Evolutionary conservation across 148 eudicot genomes (phyloP).

Genomic region (Cornus suecica): DNA sequence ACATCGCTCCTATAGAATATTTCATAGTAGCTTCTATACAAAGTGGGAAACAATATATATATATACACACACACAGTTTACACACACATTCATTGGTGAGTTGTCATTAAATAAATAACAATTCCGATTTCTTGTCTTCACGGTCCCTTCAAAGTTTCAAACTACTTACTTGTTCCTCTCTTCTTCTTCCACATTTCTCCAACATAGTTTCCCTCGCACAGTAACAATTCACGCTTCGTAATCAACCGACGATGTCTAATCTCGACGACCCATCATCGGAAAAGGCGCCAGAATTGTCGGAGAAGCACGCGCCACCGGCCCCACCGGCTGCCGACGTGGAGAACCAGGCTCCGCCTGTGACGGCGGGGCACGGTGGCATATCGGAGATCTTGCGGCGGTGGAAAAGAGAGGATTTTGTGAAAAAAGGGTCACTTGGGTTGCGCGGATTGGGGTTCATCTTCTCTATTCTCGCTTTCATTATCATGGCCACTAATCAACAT

Average conservation of each 20-base stretch:
- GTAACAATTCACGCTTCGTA: background rate
- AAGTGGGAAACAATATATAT: background rate
- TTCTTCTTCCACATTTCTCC: background rate
- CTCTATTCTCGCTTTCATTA: slow-evolving; percentile 55
- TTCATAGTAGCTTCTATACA: too few relatives aligned
- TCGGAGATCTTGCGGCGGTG: slow-evolving; percentile 28
- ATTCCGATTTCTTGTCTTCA: background rate
- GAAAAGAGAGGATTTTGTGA: slow-evolving; percentile 49
- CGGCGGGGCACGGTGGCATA: slow-evolving; percentile 19
- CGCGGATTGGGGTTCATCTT: slow-evolving; percentile 43
- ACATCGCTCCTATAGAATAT: too few relatives aligned
- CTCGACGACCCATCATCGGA: slow-evolving; percentile 8
- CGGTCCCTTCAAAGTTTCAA: background rate
- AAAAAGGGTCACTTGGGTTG: slow-evolving; percentile 37
- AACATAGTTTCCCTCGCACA: background rate
- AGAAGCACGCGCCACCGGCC: slow-evolving; percentile 2
- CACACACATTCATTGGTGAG: background rate
- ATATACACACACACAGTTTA: background rate
- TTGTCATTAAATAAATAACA: background rate
- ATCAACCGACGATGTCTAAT: slow-evolving; percentile 16
- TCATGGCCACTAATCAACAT: slow-evolving; percentile 55
- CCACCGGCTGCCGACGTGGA: slow-evolving; percentile 28
- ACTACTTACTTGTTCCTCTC: background rate
- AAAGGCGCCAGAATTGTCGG: background rate
- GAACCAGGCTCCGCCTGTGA: slow-evolving; percentile 14